Evolutionary conservation across 441 rosid species (phyloP), one percentile per base, ranked within the genome.

Genomic region (Euphorbia celastroides): DNA sequence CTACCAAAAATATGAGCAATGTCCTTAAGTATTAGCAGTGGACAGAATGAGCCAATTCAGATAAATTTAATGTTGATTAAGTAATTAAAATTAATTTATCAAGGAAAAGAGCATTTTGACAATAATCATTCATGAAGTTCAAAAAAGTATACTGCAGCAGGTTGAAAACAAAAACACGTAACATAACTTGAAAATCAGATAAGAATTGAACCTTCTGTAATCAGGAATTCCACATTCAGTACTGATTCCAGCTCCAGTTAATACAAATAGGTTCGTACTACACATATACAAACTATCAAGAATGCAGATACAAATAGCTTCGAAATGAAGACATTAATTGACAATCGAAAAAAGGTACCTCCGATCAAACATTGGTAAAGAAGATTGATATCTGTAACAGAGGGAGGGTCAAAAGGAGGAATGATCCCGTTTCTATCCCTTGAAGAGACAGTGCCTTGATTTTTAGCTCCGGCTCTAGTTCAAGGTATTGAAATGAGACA

Each of bases 191-290:
- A 19, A 56, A 28, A 28, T n/a, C n/a, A 26, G 65, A 60, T 22
- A 66, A n/a, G 64, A 10, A 52, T 13, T 51, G 34, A 68, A 90
- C 98, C 98, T 93, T 84, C 98, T 84, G 63, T 90, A 93, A 74
- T 93, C 98, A 64, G 98, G 98, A 80, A 93, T 93, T 51, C 98
- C 97, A 66, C 94, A 83, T 76, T 93, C 98, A 0, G 98, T 93
- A 65, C 97, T 93, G 36, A 93, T 74, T 70, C 97, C 98, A 70
- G 98, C 97, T 75, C 97, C 98, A 0, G 94, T 93, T 81, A 93
- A 67, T 44, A 90, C 84, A 67, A 83, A 62, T 13, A 93, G 91
- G 65, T 83, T 90, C 20, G 79, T 75, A 71, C 98, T 93, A 80
- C 73, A 78, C 58, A 41, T 11, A 34, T 25, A 0, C 67, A n/a